Base-by-base conservation (phyloP, 495 filamentous ascomycete genomes). In the Recurvomyces mirabilis region DNA sequence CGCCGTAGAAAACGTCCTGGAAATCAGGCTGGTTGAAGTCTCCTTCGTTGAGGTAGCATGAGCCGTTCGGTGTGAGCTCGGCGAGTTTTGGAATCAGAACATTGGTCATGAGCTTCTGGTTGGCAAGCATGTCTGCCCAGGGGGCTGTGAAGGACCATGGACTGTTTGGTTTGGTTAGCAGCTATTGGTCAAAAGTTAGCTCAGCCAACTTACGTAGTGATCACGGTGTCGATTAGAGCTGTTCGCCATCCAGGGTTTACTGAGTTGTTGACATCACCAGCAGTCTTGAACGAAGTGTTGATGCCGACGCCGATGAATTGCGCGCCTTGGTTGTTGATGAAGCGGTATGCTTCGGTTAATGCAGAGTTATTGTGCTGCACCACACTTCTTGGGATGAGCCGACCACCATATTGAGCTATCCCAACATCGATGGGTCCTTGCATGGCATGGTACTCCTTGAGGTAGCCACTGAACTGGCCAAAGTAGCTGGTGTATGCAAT, bases 241-340 rank as follows among this genome's bases (percentile, higher is more conserved):
- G 74, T 62, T n/a, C 78, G 66, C 74, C 75, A 79, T 4, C 70
- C 71, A 4, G 75, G 75, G 4, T 73, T 58, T 1, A 80, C 71
- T 1, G 74, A 59, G 51, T 77, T 77, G 39, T 67, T 51, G 12
- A 68, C 61, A n/a, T 73, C 68, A 1, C 67, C 69, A 20, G 66
- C 61, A 1, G 62, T 59, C 15, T 52, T 35, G 6, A 54, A 48
- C 13, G 63, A 62, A 10, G 68, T 64, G 39, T 68, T 68, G 40
- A 70, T 18, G 0, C 59, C 63, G 1, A 65, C 57, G 7, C 67
- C 71, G 21, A 74, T 69, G 36, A 71, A 68, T 5, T 62, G 60
- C 21, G 61, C 62, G 0, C 69, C 64, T 30, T 65, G 66, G 14
- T 65, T 57, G 22, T 51, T 60, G 18, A 73, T 65, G 38, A 60